phyloP scores from a whole-genome alignment of 2,329 filamentous ascomycete species.

The Aspergillus candidus region DNA sequence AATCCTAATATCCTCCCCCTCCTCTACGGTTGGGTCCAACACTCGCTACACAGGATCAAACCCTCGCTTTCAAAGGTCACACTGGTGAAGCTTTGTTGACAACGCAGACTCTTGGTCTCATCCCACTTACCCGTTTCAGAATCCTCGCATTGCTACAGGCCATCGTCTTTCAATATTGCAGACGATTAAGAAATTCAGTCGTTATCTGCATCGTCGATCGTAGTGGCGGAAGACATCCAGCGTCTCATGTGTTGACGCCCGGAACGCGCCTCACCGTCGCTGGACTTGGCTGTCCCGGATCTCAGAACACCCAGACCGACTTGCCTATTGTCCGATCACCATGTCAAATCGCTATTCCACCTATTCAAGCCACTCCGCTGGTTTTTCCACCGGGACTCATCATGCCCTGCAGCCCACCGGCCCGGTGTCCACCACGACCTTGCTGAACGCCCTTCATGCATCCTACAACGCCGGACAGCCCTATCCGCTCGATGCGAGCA shows the following conservation, averaged over 20 bases:
- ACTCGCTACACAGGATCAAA: no score
- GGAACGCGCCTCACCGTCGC: background rate
- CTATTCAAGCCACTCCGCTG: conserved; percentile 56
- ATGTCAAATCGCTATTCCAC: conserved; percentile 59
- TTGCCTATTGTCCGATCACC: conserved; percentile 18
- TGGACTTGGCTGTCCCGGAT: conserved; percentile 1
- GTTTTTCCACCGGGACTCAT: conserved; percentile 47
- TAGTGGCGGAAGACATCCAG: background rate
- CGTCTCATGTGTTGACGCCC: conserved; percentile 2
- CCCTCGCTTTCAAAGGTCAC: background rate
- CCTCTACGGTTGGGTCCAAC: no score
- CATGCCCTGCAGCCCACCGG: conserved; percentile 60
- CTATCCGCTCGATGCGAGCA: conserved; percentile 83
- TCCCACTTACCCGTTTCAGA: conserved; percentile 2
- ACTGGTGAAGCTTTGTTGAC: background rate
- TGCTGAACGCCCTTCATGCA: conserved; percentile 87
- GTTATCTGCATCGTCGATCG: conserved; percentile 37
- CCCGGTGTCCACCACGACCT: conserved; percentile 85
- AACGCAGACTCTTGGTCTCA: background rate
- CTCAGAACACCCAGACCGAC: no score
- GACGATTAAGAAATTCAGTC: background rate
- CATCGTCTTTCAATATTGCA: background rate
- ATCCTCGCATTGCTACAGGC: background rate
- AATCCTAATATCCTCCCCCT: no score
- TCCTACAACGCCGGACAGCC: conserved; percentile 75